Base-by-base conservation (phyloP, 768 basidiomycete species). In the Tylopilus rubrobrunneus region DNA sequence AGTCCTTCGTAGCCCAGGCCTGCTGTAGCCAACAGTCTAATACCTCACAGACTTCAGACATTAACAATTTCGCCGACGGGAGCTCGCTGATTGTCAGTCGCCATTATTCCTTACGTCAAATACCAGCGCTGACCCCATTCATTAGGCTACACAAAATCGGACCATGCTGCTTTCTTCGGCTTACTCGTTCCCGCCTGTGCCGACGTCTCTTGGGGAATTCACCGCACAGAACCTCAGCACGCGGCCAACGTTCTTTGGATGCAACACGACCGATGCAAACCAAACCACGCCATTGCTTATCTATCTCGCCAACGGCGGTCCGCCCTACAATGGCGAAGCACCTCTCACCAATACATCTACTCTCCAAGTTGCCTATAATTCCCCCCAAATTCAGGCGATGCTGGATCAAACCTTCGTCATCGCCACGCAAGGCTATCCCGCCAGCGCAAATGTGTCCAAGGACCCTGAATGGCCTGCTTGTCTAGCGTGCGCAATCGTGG, bases 341-440 rank as follows among this genome's bases (percentile, higher is more conserved):
- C 36, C 36, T 15, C 15, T 37, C 6, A 15, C 36, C 15, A 37
- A 80, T 15, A 37, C 36, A 37, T 15, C 36, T 17, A 37, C 14
- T 17, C 17, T 7, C 14, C 36, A 7, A 37, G 14, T 9, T 9
- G 34, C 34, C 5, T 34, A 34, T 34, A 34, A 34, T 17, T 15
- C 36, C 6, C 7, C 14, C 11, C 14, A 37, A 37, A 17, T 37
- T 17, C 36, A 34, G 34, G 34, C 14, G 36, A 37, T 37, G 36
- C 36, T 37, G 3, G 36, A 37, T 17, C 36, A 37, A 7, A 37
- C 15, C 11, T 75, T 77, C 53, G 54, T 60, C 21, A 69, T 75
- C 43, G 69, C 73, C 11, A 74, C 74, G 17, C 75, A 79, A 58
- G 79, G 79, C 2, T 69, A 70, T 37, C 64, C 70, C 0, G 53